These are phyloP conservation scores for Geranium incanum DNA, from an alignment of 441 rosid species.

Conservation along the genomic window DNA sequence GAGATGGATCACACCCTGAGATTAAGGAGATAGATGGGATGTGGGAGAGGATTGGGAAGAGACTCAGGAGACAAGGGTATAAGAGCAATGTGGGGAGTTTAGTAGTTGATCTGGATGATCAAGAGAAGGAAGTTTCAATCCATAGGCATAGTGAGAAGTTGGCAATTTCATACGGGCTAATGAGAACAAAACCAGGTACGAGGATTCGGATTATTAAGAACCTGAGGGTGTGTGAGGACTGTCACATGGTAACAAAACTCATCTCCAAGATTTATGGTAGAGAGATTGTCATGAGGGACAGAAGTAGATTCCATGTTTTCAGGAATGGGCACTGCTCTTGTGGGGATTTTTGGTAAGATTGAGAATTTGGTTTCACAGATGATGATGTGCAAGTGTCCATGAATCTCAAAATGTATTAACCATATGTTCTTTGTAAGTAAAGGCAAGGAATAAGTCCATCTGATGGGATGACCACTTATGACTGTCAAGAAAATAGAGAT, in stretches of 20 bases:
- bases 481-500: no score
- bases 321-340: neutral
- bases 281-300: neutral
- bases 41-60: neutral
- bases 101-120: neutral
- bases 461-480: no score
- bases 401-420: no score
- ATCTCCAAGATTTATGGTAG: conserved; percentile 2
- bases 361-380: no score
- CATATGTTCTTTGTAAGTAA: no score
- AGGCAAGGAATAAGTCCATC: no score
- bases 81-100: neutral
- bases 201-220: neutral
- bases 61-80: neutral
- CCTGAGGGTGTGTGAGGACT: neutral
- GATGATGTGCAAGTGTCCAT: no score
- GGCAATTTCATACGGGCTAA: neutral
- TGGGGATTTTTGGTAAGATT: neutral
- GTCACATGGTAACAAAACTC: conserved; percentile 4
- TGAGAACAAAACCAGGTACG: neutral
- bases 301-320: neutral
- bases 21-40: conserved; percentile 23
- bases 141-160: neutral
- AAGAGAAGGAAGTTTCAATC: neutral
- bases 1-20: conserved; percentile 33